Percentiles rank a stretch among this genome's conserved stretches.
These are phyloP conservation scores for Stellera chamaejasme DNA, from an alignment of 345 rosid species.

Conservation along the genomic window DNA sequence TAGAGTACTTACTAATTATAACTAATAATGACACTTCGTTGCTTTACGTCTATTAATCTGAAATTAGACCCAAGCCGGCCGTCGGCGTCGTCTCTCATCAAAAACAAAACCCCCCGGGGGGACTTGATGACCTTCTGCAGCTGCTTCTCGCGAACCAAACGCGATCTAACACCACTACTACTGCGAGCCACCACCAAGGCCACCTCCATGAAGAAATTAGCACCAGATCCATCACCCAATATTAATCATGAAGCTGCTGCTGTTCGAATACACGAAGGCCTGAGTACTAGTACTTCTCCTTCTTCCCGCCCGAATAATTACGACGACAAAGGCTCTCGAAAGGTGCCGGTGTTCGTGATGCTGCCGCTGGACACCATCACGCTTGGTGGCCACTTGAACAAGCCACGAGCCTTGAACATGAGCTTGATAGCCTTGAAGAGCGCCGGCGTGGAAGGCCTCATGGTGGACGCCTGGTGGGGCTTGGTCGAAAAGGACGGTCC, in stretches of 20 bases:
- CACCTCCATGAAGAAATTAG: slow-evolving; percentile 25
- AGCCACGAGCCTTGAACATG: slow-evolving; percentile 80
- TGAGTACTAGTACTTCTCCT: slow-evolving; percentile 28
- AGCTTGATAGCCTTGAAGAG: slow-evolving; percentile 92
- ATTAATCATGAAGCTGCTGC: slow-evolving; percentile 16
- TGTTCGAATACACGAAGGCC: slow-evolving; percentile 23
- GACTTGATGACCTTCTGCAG: too few relatives aligned
- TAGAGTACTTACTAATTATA: neutral
- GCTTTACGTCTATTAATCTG: slow-evolving; percentile 51
- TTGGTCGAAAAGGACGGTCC: slow-evolving; percentile 97
- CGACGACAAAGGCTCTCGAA: slow-evolving; percentile 18
- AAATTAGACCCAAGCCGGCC: too few relatives aligned
- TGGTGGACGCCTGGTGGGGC: slow-evolving; percentile 99
- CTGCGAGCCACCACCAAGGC: slow-evolving; percentile 42
- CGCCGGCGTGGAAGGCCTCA: slow-evolving; percentile 91
- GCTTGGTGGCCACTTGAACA: slow-evolving; percentile 58
- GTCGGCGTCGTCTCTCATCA: slow-evolving; percentile 22
- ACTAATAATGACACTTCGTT: slow-evolving; percentile 60
- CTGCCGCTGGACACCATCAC: slow-evolving; percentile 79
- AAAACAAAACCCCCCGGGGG: slow-evolving; percentile 42
- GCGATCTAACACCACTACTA: too few relatives aligned
- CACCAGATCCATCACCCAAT: slow-evolving; percentile 19
- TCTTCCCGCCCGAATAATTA: too few relatives aligned
- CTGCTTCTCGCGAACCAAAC: slow-evolving; percentile 29
- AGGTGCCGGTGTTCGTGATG: slow-evolving; percentile 91